Base-by-base conservation (phyloP, 805 yeast genomes). In the Candida nanaspora region DNA sequence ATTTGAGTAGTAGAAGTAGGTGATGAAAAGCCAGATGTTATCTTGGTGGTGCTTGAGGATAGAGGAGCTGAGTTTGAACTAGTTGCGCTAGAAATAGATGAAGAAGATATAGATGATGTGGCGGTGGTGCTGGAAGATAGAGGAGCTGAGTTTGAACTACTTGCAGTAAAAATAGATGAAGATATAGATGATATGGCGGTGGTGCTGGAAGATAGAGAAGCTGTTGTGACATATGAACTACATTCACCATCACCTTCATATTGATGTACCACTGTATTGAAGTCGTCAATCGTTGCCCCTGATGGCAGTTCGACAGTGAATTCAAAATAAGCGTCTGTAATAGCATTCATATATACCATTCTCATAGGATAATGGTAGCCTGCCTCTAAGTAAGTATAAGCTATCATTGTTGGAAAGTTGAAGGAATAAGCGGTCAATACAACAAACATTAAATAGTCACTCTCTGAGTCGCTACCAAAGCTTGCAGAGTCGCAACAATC, bases 401-500 rank as follows among this genome's bases (percentile, higher is more conserved):
- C 5, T 3, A 16, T 3, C 14, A 11, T 6, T 6, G 18, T 9
- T 3, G 6, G 7, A 21, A 33, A 4, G 20, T 16, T 26, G 6
- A 4, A 3, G 6, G 4, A 3, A 22, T n/a, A 14, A n/a, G n/a
- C n/a, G 5, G 36, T 21, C 19, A 21, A 18, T 5, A 23, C 26
- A 13, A 27, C 16, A 16, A 11, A 35, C 31, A 35, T 35, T 9
- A 35, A 15, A 11, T 35, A 21, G n/a, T 33, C 28, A 6, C 8
- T 16, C 3, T 19, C 5, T 14, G 6, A 4, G n/a, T 4, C 26
- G 14, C 7, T 18, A 25, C 21, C 18, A 15, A 35, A 41, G 4
- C 14, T 34, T 16, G 14, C 26, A 27, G 45, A 30, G 26, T 45
- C 37, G 43, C 64, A 53, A 46, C 70, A 66, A 23, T 51, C 51